Base-by-base conservation (phyloP, 352 stramenopile species). In the Phytophthora parvispora region DNA sequence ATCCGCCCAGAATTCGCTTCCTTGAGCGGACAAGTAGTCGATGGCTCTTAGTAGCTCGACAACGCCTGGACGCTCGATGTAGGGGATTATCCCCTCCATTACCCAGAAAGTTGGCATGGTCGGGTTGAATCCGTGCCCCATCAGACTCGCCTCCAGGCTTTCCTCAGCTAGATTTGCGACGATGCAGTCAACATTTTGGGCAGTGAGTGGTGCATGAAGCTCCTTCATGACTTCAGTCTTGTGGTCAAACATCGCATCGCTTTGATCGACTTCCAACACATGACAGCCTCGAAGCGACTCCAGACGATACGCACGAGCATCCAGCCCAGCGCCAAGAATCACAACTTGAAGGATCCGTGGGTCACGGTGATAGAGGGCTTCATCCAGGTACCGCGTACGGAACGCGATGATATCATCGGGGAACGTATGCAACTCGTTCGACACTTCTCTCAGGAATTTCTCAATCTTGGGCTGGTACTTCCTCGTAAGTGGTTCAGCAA, bases 191-290 rank as follows among this genome's bases (percentile, higher is more conserved):
- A 83, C 69, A 24, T 68, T 55, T 45, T 86, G 70, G 28, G 83
- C 81, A 9, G 87, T 43, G n/a, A 81, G 29, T 18, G 63, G 67
- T 2, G 79, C 79, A 22, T 86, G 73, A 0, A 78, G 47, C 6
- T 88, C 69, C 25, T 65, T 60, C 64, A 91, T 78, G 28, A 91
- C 64, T 40, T 74, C 43, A 2, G 69, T 51, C 67, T 91, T 91
- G 66, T 82, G 74, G 16, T 86, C 75, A 38, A 88, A 78, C 55
- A 87, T 36, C 4, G 24, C 67, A 24, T 45, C 63, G n/a, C 75
- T 86, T 52, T 75, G 61, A 48, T 91, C 83, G 9, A 91, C 47
- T 71, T 91, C 83, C n/a, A 89, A 28, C 22, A 91, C 77, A 20
- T 77, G 56, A 32, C 75, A 80, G 24, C 75, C 76, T 2, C 67